Conservation (phyloP, 2,329 filamentous ascomycete genomes). For the Plectosphaerella plurivora region DNA sequence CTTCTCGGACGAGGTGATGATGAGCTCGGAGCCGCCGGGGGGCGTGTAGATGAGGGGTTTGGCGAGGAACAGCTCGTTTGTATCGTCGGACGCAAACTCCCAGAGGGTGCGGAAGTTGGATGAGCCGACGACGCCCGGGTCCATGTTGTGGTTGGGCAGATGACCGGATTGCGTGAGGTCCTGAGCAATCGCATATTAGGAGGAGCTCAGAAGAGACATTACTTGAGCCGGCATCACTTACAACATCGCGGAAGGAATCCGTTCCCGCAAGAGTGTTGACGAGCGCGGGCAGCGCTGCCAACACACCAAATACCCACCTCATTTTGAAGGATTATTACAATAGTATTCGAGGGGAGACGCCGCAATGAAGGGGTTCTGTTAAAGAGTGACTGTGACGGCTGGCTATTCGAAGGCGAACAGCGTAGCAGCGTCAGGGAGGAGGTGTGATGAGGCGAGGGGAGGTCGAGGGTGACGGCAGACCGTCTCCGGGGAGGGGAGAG, state of each 20-base stretch:
- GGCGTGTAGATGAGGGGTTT: conserved; percentile 40
- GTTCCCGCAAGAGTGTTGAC: conserved; percentile 10
- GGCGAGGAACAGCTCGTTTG: conserved; percentile 17
- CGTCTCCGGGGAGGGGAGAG: background rate
- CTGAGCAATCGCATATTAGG: conserved; percentile 1
- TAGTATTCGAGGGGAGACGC: background rate
- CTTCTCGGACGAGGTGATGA: conserved; percentile 32
- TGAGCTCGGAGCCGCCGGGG: conserved; percentile 23
- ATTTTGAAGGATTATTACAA: conserved; percentile 2
- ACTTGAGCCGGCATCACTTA: conserved; percentile 1
- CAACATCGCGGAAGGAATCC: conserved; percentile 12
- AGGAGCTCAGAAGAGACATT: background rate
- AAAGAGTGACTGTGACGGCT: background rate
- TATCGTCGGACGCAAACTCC: conserved; percentile 23
- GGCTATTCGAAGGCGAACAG: background rate
- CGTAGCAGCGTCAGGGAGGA: background rate
- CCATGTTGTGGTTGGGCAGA: conserved; percentile 34
- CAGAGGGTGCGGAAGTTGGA: conserved; percentile 20
- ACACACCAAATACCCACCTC: conserved; percentile 8
- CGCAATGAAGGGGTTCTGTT: background rate
- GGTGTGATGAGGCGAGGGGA: background rate
- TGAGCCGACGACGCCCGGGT: conserved; percentile 31
- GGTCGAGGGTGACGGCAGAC: background rate
- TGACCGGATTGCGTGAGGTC: conserved; percentile 31
- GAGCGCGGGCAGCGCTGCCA: conserved; percentile 12